A percentile compares a stretch with the other conserved stretches of the same genome.
phyloP scores from a whole-genome alignment of 139 green algal species.

The Chlorella sp. region DNA sequence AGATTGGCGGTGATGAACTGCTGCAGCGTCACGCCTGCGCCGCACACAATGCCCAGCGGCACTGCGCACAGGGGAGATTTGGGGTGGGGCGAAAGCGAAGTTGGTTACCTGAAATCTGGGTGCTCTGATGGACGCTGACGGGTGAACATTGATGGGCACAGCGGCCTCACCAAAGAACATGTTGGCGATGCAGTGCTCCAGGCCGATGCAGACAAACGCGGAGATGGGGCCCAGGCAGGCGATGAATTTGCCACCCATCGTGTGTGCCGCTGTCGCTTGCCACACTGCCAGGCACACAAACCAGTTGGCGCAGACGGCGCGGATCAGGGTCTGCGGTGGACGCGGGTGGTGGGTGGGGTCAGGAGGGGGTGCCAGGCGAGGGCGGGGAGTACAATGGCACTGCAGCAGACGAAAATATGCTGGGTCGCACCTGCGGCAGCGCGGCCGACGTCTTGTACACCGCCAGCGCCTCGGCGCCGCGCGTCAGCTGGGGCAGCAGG shows the following conservation, averaged over 20 bases:
- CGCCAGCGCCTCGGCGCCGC: conserved; percentile 48
- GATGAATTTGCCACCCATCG: conserved; percentile 80
- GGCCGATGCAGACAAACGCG: conserved; percentile 78
- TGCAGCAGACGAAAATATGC: neutral
- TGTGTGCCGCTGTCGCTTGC: conserved; percentile 64
- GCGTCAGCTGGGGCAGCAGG: conserved; percentile 51
- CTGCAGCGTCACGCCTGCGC: conserved; percentile 65
- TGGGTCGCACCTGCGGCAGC: conserved; percentile 35
- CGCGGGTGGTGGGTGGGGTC: neutral
- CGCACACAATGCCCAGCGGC: conserved; percentile 23
- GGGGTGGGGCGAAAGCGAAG: too few species aligned
- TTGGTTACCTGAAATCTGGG: too few species aligned
- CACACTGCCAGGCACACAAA: conserved; percentile 91
- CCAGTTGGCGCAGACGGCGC: conserved; percentile 88
- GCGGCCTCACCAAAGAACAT: too few species aligned
- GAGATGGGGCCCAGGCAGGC: conserved; percentile 75
- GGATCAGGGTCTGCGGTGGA: conserved; percentile 57
- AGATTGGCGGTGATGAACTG: conserved; percentile 65
- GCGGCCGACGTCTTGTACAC: conserved; percentile 48
- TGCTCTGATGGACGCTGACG: too few species aligned
- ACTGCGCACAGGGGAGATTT: neutral
- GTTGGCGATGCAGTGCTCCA: conserved; percentile 82
- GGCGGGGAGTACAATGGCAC: neutral
- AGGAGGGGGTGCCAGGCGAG: neutral
- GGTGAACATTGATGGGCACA: too few species aligned